Base-by-base conservation (phyloP, 306 rosid genomes). In the Dryas octopetala region DNA sequence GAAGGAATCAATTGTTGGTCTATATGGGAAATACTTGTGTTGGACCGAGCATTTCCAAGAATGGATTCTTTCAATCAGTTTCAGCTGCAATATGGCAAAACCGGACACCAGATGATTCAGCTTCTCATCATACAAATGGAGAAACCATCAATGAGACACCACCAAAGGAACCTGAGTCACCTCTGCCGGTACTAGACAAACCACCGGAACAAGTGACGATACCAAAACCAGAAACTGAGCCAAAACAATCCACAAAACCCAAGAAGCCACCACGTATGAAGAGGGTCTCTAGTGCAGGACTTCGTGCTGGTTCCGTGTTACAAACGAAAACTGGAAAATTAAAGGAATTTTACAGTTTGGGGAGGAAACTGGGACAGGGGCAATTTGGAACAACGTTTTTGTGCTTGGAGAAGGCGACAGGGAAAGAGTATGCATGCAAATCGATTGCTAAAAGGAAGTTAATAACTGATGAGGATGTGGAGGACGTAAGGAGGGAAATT, bases 401-500 rank as follows among this genome's bases (percentile, higher is more conserved):
- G 76, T 96, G 99, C 16, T 81, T 90, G 69, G 98, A 96, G 88
- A 92, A 89, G 86, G 87, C 86, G 3, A 88, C 97, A 0, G 98
- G 99, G 9, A 74, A 67, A 16, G 89, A 96, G 80, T 92, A 78
- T 79, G 99, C 98, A 0, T 96, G 99, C 82, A 96, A 96, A 78
- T 90, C 94, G 15, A 92, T 96, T 80, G 99, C 99, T 1, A 96
- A 96, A 86, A 90, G 99, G 87, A 96, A 96, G 84, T 76, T 96
- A 50, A 68, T 96, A 28, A 85, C 86, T 0, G 90, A 86, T 13
- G 98, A 96, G 3, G 99, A 96, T 85, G 98, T 96, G 44, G 99
- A 92, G 83, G 98, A 96, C 74, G 99, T 96, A 84, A 88, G 99
- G 79, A 86, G 99, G 83, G 99, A 96, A 73, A 92, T 96, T 92